phyloP scores from a whole-genome alignment of 768 basidiomycete genomes.

The Trametes elegans region DNA sequence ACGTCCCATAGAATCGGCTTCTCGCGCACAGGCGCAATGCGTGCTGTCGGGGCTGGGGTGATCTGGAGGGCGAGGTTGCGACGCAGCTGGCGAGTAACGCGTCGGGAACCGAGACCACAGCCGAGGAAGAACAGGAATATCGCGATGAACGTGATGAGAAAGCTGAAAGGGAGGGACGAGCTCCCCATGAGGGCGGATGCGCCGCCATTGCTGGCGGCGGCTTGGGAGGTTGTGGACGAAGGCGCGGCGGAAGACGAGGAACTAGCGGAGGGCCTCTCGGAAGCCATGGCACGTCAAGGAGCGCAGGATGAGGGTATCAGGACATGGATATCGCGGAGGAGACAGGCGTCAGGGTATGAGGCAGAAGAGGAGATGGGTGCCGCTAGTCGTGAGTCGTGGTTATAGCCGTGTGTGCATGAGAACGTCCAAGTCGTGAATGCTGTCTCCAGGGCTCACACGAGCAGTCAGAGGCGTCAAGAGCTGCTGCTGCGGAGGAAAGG shows the following conservation, averaged over 20 bases:
- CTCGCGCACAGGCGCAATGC: neutral
- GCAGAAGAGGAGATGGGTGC: neutral
- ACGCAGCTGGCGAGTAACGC: slow-evolving; percentile 23
- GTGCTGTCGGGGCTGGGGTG: neutral
- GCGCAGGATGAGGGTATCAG: neutral
- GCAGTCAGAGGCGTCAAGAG: neutral
- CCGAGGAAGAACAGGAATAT: slow-evolving; percentile 31
- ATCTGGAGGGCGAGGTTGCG: slow-evolving; percentile 19
- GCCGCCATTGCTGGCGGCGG: neutral
- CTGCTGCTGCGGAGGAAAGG: slow-evolving; percentile 1
- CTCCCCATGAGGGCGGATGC: slow-evolving; percentile 1
- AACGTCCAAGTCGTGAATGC: neutral
- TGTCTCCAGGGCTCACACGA: slow-evolving; percentile 3
- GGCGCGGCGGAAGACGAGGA: neutral
- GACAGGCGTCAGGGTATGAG: slow-evolving; percentile 6
- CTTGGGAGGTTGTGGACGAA: slow-evolving; percentile 3
- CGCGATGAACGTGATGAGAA: slow-evolving; percentile 31
- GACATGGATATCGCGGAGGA: slow-evolving; percentile 5
- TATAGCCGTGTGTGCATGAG: slow-evolving; percentile 14
- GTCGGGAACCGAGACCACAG: slow-evolving; percentile 29
- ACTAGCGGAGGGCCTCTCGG: neutral
- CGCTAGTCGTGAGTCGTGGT: neutral
- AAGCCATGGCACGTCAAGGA: slow-evolving; percentile 1
- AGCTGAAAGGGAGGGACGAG: slow-evolving; percentile 31
- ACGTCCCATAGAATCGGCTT: slow-evolving; percentile 26